Base-by-base conservation (phyloP, 805 yeast species). In the Barnettozyma salicaria region DNA sequence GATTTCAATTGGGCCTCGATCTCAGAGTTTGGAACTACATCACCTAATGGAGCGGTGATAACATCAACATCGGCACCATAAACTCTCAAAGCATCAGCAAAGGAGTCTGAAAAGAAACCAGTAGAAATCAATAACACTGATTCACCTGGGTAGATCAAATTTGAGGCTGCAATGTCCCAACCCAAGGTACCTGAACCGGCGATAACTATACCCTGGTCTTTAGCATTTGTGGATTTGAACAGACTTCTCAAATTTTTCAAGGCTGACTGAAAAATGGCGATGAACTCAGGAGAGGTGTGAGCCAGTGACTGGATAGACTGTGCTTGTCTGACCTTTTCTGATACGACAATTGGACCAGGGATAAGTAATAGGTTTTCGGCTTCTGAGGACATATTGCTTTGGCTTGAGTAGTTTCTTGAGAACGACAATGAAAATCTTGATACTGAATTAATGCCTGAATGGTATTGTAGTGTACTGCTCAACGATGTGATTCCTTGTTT, bases 101-200 rank as follows among this genome's bases (percentile, higher is more conserved):
- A 83, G 3, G 80, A 70, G 58, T 87, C 94, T 11, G 89, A 76
- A 62, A 89, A 89, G 60, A 76, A 89, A 5, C 97, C 98, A 10
- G 97, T 88, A 39, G 92, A 80, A 43, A 90, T 69, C 20, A 89
- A 85, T 48, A 90, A 72, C 6, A 77, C 90, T 31, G 76, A 71
- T 41, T 88, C 95, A 39, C 77, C 79, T 2, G 72, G 67, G 44
- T 62, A 60, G 37, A 86, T 53, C 48, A 88, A 68, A 63, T 90
- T 89, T 23, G 95, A 72, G 19, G 81, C 95, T 28, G 76, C 80
- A 44, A 89, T 66, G 55, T 89, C 97, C 96, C 96, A 89, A 25
- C 97, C 97, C 28, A 89, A 70, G 16, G 97, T 87, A 40, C 97
- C 97, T 2, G 95, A 81, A 29, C 97, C 97, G 4, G 92, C 72